phyloP scores from a whole-genome alignment of 139 green algal genomes.

The Tetradesmus obliquus region DNA sequence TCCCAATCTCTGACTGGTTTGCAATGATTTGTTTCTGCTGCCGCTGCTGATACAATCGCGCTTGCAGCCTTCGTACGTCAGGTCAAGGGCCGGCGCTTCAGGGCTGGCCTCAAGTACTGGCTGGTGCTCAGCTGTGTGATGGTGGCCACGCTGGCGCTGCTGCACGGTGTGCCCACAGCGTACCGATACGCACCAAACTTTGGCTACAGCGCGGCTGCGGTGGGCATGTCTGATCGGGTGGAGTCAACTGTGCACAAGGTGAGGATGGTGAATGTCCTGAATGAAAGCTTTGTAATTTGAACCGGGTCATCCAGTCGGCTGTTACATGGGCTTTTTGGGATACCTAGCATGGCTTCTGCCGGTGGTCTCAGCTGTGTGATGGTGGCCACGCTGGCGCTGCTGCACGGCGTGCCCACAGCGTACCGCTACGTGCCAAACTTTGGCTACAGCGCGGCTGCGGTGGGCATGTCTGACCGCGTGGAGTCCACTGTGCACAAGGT shows the following conservation, averaged over 20 bases:
- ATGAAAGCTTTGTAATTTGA: too few species aligned
- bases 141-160: background rate
- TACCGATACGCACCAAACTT: conserved; percentile 20
- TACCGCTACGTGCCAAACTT: conserved; percentile 22
- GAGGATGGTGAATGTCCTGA: background rate
- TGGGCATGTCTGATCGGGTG: conserved; percentile 37
- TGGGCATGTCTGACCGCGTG: conserved; percentile 38
- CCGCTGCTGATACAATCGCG: background rate
- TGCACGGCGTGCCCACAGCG: background rate
- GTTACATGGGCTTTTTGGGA: too few species aligned
- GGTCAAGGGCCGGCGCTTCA: conserved; percentile 28
- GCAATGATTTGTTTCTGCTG: background rate
- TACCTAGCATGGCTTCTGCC: background rate
- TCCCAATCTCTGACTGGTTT: too few species aligned
- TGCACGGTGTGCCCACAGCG: background rate
- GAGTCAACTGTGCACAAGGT: conserved; percentile 42
- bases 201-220: conserved; percentile 34
- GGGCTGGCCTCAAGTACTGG: conserved; percentile 38
- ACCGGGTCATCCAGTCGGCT: too few species aligned
- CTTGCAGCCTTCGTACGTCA: conserved; percentile 8
- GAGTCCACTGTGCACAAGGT: conserved; percentile 42
- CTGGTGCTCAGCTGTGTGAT: conserved; percentile 9
- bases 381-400: background rate
- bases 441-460: conserved; percentile 35
- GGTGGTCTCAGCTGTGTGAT: background rate